These are phyloP conservation scores for Chlorociboria aeruginascens DNA, from an alignment of 495 filamentous ascomycete genomes.

Conservation along the genomic window DNA sequence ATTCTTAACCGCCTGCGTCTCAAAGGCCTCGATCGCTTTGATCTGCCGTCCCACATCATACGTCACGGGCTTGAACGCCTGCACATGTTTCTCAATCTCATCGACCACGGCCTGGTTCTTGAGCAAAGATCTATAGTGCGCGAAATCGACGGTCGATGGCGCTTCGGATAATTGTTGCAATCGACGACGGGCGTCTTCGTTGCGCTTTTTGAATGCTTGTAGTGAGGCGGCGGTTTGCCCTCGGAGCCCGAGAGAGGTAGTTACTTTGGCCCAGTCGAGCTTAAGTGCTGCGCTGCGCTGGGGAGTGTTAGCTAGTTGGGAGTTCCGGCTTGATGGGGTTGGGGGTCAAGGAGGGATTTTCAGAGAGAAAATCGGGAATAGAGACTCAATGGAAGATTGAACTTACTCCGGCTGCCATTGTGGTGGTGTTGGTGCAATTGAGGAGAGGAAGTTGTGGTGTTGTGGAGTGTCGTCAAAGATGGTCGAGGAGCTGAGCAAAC, in stretches of 20 bases:
- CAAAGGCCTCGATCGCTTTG: slow-evolving; percentile 95
- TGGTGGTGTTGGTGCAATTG: slow-evolving; percentile 36
- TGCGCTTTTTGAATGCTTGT: slow-evolving; percentile 96
- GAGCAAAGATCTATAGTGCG: slow-evolving; percentile 77
- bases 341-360: neutral
- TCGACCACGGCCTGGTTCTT: slow-evolving; percentile 91
- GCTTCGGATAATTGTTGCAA: slow-evolving; percentile 65
- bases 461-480: slow-evolving; percentile 9
- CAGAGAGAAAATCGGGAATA: neutral
- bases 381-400: slow-evolving; percentile 16
- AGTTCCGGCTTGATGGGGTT: neutral
- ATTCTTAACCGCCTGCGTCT: slow-evolving; percentile 92
- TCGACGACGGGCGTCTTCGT: slow-evolving; percentile 96
- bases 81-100: slow-evolving; percentile 93
- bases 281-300: slow-evolving; percentile 98
- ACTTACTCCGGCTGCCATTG: slow-evolving; percentile 87
- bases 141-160: slow-evolving; percentile 79
- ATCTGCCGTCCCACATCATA: slow-evolving; percentile 88
- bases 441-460: slow-evolving; percentile 30
- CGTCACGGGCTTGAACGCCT: slow-evolving; percentile 74
- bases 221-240: slow-evolving; percentile 86
- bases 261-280: slow-evolving; percentile 94
- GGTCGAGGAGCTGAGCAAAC: slow-evolving; percentile 6
- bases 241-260: slow-evolving; percentile 84
- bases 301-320: slow-evolving; percentile 15